Base-by-base conservation (phyloP, 306 rosid species). In the Trichosanthes cucumerina region DNA sequence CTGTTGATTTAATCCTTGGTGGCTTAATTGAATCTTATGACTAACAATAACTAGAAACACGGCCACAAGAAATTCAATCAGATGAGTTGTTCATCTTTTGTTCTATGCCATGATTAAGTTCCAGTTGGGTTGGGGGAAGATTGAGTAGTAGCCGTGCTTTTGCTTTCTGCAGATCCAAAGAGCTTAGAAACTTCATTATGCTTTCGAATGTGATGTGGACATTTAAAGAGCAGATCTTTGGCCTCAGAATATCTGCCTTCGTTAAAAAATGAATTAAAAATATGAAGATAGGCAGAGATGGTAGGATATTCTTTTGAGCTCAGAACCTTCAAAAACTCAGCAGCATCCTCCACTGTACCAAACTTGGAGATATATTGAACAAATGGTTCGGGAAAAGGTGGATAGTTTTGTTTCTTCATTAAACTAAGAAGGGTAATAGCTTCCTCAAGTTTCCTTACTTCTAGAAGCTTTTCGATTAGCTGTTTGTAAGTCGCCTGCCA, bases 261-360 rank as follows among this genome's bases (percentile, higher is more conserved):
- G 15, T 23, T 64, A 15, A 89, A 87, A 79, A 92, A 94, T 28
- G 94, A 86, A 68, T 84, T 79, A 49, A 94, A 88, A 78, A 94
- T 60, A 78, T 84, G 90, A 81, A 90, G 75, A 47, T 92, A 92
- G 15, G 92, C 97, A 13, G 86, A 54, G 54, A 58, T 31, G 50
- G 97, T 85, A 16, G 86, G 89, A 81, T 76, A 86, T 38, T 66
- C 86, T 80, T 91, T 91, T 64, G 84, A 79, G 71, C 87, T 83
- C 84, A 91, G 78, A 65, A 88, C 92, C 85, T 86, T 87, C 41
- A 92, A 84, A 84, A 91, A 88, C 2, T 87, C 87, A 54, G 71
- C 90, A 23, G 96, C 97, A 87, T 92, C 93, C 81, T 87, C 90
- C 81, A 89, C 91, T 0, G 97, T 85, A 83, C 98, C 98, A 85